Evolutionary conservation across 1,139 yeast species (phyloP).

Genomic region (Meyerozyma athensensis): DNA sequence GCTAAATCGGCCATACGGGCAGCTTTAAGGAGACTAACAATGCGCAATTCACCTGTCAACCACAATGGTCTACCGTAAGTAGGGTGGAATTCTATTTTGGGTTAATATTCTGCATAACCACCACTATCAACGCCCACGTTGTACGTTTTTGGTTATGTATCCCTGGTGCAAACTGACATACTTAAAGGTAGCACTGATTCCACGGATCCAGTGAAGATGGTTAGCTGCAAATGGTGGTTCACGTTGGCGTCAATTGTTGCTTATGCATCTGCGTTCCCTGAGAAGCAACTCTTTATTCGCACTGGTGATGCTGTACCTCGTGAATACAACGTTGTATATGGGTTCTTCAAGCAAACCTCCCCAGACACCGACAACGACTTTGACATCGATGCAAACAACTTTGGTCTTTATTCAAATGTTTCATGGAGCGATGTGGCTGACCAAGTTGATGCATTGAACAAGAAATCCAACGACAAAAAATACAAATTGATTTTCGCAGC

Average conservation of each 20-base stretch:
- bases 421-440: slow-evolving; percentile 5
- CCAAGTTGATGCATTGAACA: slow-evolving; percentile 8
- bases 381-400: not conserved
- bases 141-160: not conserved
- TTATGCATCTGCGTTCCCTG: not conserved
- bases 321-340: not conserved
- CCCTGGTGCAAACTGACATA: not conserved
- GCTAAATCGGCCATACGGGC: too few species aligned
- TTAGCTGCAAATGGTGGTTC: not conserved
- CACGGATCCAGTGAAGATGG: not conserved
- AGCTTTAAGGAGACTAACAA: too few species aligned
- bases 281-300: not conserved
- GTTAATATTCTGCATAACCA: not conserved
- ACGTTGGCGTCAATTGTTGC: not conserved
- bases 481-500: slow-evolving; percentile 32
- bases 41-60: too few species aligned
- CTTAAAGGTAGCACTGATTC: not conserved
- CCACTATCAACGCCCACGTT: slow-evolving; percentile 3
- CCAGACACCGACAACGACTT: not conserved
- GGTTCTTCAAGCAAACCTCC: slow-evolving; percentile 1
- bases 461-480: not conserved
- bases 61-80: too few species aligned
- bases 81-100: too few species aligned
- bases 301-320: not conserved
- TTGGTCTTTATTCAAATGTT: not conserved